phyloP scores from a whole-genome alignment of 208 protist genomes.

The Leishmania turanica region DNA sequence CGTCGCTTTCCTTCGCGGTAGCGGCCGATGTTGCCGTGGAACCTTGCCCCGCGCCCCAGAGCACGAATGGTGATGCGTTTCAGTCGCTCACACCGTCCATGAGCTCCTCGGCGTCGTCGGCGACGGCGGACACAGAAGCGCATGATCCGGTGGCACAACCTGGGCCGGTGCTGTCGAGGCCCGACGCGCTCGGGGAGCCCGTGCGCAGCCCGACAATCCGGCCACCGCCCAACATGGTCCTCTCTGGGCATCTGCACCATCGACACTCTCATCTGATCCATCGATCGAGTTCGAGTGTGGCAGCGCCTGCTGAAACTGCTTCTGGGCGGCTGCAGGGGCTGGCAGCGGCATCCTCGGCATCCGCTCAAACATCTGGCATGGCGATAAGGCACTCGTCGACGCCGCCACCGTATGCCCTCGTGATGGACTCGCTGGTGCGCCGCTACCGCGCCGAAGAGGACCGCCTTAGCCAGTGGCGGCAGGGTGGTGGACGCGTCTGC shows the following conservation, averaged over 20 bases:
- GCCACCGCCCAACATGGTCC: background rate
- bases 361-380: background rate
- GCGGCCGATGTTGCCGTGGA: background rate
- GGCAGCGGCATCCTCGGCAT: background rate
- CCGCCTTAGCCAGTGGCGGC: conserved; percentile 27
- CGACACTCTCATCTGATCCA: background rate
- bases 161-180: background rate
- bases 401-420: conserved; percentile 10
- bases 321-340: background rate
- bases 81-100: background rate
- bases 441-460: conserved; percentile 27
- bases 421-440: conserved; percentile 32
- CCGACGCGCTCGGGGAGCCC: background rate
- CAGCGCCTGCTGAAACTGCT: background rate
- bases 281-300: background rate
- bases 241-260: background rate
- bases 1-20: background rate
- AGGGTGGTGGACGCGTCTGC: background rate
- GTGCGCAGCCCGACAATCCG: conserved; percentile 22
- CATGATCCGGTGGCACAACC: background rate
- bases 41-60: background rate
- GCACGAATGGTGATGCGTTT: background rate
- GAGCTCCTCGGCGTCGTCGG: conserved; percentile 1
- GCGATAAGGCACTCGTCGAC: conserved; percentile 3
- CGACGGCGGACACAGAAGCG: background rate